phyloP scores from a whole-genome alignment of 495 filamentous ascomycete genomes.

The Penicillium arizonense region DNA sequence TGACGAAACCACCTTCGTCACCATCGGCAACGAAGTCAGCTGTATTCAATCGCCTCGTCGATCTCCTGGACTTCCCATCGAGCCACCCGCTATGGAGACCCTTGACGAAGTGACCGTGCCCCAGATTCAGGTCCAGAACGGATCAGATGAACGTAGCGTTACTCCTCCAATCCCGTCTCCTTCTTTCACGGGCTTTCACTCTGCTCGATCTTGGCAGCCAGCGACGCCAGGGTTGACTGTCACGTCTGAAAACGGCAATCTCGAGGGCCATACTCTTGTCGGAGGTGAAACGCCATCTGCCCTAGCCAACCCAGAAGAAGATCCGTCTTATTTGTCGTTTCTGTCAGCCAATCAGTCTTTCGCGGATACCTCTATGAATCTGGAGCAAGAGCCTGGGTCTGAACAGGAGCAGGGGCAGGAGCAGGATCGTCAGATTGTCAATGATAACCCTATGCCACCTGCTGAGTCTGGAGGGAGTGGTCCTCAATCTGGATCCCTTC shows the following conservation, averaged over 20 bases:
- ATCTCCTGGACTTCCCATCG: constrained; percentile 13
- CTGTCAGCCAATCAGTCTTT: constrained; percentile 21
- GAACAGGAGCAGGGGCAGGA: neutral
- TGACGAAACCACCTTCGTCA: constrained; percentile 26
- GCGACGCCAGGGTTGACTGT: constrained; percentile 3
- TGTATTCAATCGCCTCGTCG: constrained; percentile 5
- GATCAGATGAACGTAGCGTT: constrained; percentile 13
- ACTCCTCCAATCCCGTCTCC: constrained; percentile 21
- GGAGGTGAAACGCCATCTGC: constrained; percentile 19
- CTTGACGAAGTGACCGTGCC: constrained; percentile 2
- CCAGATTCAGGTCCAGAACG: constrained; percentile 6
- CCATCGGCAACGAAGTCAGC: constrained; percentile 15
- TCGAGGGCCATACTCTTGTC: constrained; percentile 26
- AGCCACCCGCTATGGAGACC: constrained; percentile 7
- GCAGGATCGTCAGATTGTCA: constrained; percentile 21
- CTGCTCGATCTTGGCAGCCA: constrained; percentile 22
- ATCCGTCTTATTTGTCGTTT: constrained; percentile 17
- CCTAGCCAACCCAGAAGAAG: constrained; percentile 13
- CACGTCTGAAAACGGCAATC: constrained; percentile 6
- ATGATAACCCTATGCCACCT: constrained; percentile 5
- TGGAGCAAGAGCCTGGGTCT: constrained; percentile 6
- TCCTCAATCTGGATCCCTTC: constrained; percentile 14
- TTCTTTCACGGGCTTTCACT: constrained; percentile 25
- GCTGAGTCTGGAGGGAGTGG: neutral
- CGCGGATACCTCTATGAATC: neutral